Conservation (phyloP, 768 basidiomycete genomes). For the Suillus luteus region DNA sequence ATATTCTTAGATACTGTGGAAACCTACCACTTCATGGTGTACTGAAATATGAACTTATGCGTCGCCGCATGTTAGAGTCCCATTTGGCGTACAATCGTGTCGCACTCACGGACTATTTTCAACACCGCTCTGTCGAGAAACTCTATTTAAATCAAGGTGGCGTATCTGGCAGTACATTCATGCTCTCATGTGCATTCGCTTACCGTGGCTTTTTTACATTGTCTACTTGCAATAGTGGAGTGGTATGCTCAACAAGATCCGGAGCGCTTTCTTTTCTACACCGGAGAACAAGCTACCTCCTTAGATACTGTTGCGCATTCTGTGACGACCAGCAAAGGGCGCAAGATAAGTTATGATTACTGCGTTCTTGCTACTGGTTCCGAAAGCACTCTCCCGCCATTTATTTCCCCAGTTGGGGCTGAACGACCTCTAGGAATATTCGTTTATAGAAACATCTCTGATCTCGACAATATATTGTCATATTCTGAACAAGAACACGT, state of each 20-base stretch:
- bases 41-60: constrained; percentile 21
- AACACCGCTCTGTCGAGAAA: constrained; percentile 57
- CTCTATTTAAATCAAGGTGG: constrained; percentile 57
- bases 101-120: constrained; percentile 58
- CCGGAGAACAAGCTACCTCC: constrained; percentile 47
- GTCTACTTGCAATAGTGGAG: constrained; percentile 34
- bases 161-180: background rate
- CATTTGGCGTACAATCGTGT: constrained; percentile 58
- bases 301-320: constrained; percentile 41
- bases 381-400: constrained; percentile 60
- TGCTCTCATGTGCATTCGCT: background rate
- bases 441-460: constrained; percentile 72
- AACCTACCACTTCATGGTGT: constrained; percentile 24
- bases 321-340: constrained; percentile 49
- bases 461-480: constrained; percentile 63
- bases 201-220: constrained; percentile 2
- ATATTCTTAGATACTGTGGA: background rate
- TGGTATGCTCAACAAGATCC: constrained; percentile 66
- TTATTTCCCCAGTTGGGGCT: constrained; percentile 44
- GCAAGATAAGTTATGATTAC: constrained; percentile 54
- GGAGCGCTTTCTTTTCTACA: constrained; percentile 53
- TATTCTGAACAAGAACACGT: constrained; percentile 52
- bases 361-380: constrained; percentile 75
- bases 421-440: constrained; percentile 56
- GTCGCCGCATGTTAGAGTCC: constrained; percentile 28